Evolutionary conservation across 2,329 filamentous ascomycete genomes (phyloP).

Genomic region (Annulohypoxylon truncatum): DNA sequence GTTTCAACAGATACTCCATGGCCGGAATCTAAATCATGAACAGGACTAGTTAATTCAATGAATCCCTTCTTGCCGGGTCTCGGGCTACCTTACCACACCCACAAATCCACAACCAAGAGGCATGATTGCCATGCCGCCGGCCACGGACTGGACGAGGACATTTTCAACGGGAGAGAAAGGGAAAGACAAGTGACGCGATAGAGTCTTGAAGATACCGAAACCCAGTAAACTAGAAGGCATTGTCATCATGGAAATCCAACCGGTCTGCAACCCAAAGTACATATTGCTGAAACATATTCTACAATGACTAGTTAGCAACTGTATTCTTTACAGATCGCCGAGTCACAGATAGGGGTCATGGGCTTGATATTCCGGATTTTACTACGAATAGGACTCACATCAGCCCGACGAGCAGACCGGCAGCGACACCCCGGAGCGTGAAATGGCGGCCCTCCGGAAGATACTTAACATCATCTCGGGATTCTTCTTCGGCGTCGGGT

Average conservation of each 20-base stretch:
- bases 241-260: constrained; percentile 83
- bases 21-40: constrained; percentile 74
- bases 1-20: constrained; percentile 83
- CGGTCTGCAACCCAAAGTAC: constrained; percentile 96
- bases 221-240: constrained; percentile 96
- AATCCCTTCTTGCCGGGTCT: neutral
- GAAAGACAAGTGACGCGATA: constrained; percentile 77
- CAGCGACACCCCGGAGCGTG: constrained; percentile 81
- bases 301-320: constrained; percentile 6
- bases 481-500: constrained; percentile 23
- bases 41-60: constrained; percentile 4
- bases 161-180: constrained; percentile 97
- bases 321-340: neutral
- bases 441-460: constrained; percentile 73
- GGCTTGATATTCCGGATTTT: neutral
- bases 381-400: constrained; percentile 72
- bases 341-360: neutral
- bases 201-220: constrained; percentile 89
- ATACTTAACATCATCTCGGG: constrained; percentile 39
- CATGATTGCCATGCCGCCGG: constrained; percentile 96
- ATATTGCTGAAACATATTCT: constrained; percentile 75
- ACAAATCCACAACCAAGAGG: constrained; percentile 95
- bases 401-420: constrained; percentile 85
- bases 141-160: constrained; percentile 94
- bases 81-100: constrained; percentile 71